A percentile compares a stretch with the other conserved stretches of the same genome.
Evolutionary conservation across 1,284 basidiomycete genomes (phyloP).

Genomic region (Ceratobasidium sp.): DNA sequence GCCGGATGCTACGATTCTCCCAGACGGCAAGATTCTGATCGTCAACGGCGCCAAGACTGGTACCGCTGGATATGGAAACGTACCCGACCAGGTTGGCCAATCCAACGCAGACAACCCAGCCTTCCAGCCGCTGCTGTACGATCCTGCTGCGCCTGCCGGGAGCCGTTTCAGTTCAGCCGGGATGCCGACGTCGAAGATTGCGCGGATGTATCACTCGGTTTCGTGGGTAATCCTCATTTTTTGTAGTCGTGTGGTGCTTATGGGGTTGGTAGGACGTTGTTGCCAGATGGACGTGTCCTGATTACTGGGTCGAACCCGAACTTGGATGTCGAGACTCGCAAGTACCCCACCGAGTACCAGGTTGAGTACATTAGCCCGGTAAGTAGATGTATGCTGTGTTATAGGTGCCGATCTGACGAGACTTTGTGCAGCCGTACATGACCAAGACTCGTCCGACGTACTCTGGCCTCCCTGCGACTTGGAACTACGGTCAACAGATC

Average conservation of each 20-base stretch:
- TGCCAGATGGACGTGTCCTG: slow-evolving; percentile 82
- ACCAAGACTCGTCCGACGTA: slow-evolving; percentile 65
- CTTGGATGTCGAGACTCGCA: slow-evolving; percentile 69
- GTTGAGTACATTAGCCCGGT: slow-evolving; percentile 83
- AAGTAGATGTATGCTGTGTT: not conserved
- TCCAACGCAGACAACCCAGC: slow-evolving; percentile 87
- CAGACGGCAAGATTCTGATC: slow-evolving; percentile 81
- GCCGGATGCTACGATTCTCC: slow-evolving; percentile 83
- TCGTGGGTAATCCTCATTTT: slow-evolving; percentile 56
- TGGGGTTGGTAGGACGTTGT: slow-evolving; percentile 61
- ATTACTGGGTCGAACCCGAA: slow-evolving; percentile 91
- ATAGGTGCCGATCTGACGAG: not conserved
- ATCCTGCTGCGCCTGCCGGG: slow-evolving; percentile 70
- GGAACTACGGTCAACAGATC: slow-evolving; percentile 66
- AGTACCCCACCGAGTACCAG: slow-evolving; percentile 84
- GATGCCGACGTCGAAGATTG: slow-evolving; percentile 78
- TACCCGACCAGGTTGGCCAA: slow-evolving; percentile 69
- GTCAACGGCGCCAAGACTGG: slow-evolving; percentile 82
- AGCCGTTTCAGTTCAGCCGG: slow-evolving; percentile 73
- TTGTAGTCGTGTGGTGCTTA: too few species aligned
- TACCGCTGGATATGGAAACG: slow-evolving; percentile 88
- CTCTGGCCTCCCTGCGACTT: slow-evolving; percentile 57
- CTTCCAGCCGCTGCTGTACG: slow-evolving; percentile 80
- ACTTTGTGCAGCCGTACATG: slow-evolving; percentile 52
- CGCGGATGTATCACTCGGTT: slow-evolving; percentile 85